A percentile compares a stretch with the other conserved stretches of the same genome.
These are phyloP conservation scores for Diplodia corticola DNA, from an alignment of 2,329 filamentous ascomycete genomes.

Conservation along the genomic window DNA sequence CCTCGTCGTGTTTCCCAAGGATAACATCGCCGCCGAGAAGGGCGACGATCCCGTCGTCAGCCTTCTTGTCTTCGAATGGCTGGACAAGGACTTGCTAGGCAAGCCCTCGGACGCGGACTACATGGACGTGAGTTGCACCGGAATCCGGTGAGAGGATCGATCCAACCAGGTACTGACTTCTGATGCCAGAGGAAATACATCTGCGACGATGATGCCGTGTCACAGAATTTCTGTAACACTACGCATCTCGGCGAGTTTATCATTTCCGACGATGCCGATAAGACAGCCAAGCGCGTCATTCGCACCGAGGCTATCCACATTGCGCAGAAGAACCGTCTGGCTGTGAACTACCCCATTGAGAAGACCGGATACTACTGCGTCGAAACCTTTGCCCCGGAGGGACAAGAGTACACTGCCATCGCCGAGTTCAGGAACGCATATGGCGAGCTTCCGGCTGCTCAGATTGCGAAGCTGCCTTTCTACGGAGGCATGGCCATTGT, in stretches of 20 bases:
- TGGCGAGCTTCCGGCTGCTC: constrained; percentile 89
- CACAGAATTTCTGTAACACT: constrained; percentile 69
- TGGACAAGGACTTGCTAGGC: constrained; percentile 77
- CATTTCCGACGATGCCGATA: constrained; percentile 71
- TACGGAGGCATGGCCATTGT: constrained; percentile 93
- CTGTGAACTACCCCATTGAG: constrained; percentile 79
- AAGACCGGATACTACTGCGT: constrained; percentile 98
- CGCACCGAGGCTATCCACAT: constrained; percentile 80
- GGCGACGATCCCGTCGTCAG: constrained; percentile 72
- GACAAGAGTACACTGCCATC: constrained; percentile 71
- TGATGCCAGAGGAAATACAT: constrained; percentile 62
- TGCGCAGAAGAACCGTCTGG: constrained; percentile 61
- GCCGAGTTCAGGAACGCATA: constrained; percentile 95
- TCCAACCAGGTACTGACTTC: constrained; percentile 27
- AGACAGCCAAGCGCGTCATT: constrained; percentile 69
- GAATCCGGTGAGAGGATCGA: constrained; percentile 30
- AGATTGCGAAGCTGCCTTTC: constrained; percentile 96
- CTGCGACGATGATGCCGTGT: constrained; percentile 72
- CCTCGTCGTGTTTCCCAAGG: constrained; percentile 72
- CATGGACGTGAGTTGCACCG: constrained; percentile 30
- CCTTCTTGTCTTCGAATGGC: constrained; percentile 92
- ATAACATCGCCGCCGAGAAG: constrained; percentile 40
- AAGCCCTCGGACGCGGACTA: constrained; percentile 48
- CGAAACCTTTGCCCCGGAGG: constrained; percentile 69
- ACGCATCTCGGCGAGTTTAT: constrained; percentile 85